Evolutionary conservation across 768 basidiomycete genomes (phyloP).

Genomic region (Podaxis sp.): DNA sequence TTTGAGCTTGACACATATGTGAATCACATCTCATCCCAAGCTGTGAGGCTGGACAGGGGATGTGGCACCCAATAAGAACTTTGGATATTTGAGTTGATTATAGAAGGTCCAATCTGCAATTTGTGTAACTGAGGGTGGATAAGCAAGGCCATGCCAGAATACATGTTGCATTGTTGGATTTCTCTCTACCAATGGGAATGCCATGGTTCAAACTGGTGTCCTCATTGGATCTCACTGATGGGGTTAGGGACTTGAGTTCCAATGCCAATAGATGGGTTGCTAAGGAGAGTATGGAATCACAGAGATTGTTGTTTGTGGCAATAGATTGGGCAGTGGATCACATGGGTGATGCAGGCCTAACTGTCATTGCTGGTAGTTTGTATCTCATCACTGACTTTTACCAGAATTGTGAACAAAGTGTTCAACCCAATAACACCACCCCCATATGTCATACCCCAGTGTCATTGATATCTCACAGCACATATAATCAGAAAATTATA

Average conservation of each 20-base stretch:
- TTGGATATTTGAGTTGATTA: no score
- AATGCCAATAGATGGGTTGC: conserved; percentile 11
- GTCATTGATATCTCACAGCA: not conserved
- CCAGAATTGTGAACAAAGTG: conserved; percentile 27
- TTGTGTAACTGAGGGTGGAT: no score
- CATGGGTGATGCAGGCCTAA: conserved; percentile 37
- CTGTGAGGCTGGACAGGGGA: no score
- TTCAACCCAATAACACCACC: not conserved
- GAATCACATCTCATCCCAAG: no score
- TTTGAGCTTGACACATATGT: no score
- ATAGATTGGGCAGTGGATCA: conserved; percentile 38
- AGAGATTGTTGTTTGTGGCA: conserved; percentile 27
- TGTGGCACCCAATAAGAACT: no score
- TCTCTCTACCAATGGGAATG: conserved; percentile 86
- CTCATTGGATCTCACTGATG: conserved; percentile 45
- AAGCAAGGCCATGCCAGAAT: conserved; percentile 25
- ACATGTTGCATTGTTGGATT: conserved; percentile 55
- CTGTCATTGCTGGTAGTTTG: conserved; percentile 86
- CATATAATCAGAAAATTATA: no score
- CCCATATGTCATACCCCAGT: not conserved
- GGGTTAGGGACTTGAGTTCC: conserved; percentile 41
- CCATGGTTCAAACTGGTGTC: conserved; percentile 82
- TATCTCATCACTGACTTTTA: conserved; percentile 96
- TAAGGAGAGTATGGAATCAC: conserved; percentile 16
- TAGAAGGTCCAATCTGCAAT: no score